These are phyloP conservation scores for Lepidium didymum DNA, from an alignment of 345 rosid genomes.

Conservation along the genomic window DNA sequence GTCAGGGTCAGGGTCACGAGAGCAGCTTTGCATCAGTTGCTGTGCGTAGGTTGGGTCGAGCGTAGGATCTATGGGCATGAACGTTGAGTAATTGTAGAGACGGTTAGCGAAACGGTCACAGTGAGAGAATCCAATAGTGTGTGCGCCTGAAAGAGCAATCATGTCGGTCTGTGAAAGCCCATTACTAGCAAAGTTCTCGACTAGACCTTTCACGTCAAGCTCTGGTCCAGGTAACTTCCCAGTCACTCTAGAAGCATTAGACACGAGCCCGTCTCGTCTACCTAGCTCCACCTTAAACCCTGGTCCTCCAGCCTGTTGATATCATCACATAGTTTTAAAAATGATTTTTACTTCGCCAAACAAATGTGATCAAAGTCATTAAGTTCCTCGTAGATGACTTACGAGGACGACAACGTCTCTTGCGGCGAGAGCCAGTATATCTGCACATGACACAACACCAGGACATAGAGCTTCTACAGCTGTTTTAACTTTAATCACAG, in stretches of 20 bases:
- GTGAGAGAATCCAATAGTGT: constrained; percentile 83
- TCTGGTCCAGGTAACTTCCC: constrained; percentile 73
- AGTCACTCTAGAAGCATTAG: constrained; percentile 50
- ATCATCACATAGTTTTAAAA: not conserved
- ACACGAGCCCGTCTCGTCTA: constrained; percentile 64
- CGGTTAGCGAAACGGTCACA: constrained; percentile 62
- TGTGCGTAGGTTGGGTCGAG: constrained; percentile 46
- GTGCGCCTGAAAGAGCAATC: constrained; percentile 93
- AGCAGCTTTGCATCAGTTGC: constrained; percentile 51
- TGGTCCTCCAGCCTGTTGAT: constrained; percentile 65
- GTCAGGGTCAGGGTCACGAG: constrained; percentile 42
- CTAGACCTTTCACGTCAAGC: constrained; percentile 40
- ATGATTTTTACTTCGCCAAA: not conserved
- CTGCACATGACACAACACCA: constrained; percentile 76
- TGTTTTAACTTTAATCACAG: constrained; percentile 58
- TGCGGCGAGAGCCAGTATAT: constrained; percentile 66
- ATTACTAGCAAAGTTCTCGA: constrained; percentile 42
- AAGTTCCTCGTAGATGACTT: constrained; percentile 5
- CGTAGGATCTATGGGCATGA: constrained; percentile 57
- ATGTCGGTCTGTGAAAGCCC: constrained; percentile 53
- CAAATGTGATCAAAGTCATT: not conserved
- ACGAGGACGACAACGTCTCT: constrained; percentile 80
- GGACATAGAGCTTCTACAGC: constrained; percentile 71
- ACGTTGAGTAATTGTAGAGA: constrained; percentile 50
- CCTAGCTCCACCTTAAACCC: constrained; percentile 73